Percentiles rank a stretch among this genome's conserved stretches.
These are phyloP conservation scores for Fusarium coicis DNA, from an alignment of 2,329 filamentous ascomycete species.

Conservation along the genomic window DNA sequence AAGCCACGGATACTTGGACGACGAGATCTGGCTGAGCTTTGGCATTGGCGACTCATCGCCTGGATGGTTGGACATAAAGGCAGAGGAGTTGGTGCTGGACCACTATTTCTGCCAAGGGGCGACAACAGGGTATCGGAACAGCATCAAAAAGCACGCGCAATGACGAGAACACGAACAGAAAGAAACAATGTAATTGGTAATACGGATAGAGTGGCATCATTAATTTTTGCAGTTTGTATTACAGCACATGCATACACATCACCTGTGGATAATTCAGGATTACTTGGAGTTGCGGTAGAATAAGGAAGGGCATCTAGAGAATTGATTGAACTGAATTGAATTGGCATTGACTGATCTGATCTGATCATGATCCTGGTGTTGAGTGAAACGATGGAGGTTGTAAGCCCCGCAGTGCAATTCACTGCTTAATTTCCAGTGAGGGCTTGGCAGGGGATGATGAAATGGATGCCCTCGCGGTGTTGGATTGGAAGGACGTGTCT, in stretches of 20 bases:
- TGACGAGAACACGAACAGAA: conserved; percentile 25
- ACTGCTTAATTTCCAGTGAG: conserved; percentile 16
- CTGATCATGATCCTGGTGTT: neutral
- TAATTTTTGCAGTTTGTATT: conserved; percentile 17
- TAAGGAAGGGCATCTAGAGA: neutral
- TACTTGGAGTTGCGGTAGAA: conserved; percentile 23
- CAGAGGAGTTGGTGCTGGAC: conserved; percentile 34
- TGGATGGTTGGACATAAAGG: conserved; percentile 37
- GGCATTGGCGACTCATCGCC: conserved; percentile 37
- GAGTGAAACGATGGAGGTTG: neutral
- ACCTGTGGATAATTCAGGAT: conserved; percentile 6
- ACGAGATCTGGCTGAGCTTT: conserved; percentile 40
- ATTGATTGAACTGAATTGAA: neutral
- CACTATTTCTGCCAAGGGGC: conserved; percentile 36
- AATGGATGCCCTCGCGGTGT: neutral
- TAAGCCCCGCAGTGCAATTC: conserved; percentile 4
- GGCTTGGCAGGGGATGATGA: conserved; percentile 9
- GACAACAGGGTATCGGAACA: conserved; percentile 11
- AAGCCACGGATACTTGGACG: conserved; percentile 35
- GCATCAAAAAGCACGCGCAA: conserved; percentile 28
- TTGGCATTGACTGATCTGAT: neutral
- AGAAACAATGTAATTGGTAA: conserved; percentile 30
- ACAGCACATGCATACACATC: conserved; percentile 3
- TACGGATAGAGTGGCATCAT: conserved; percentile 14
- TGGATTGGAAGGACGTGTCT: neutral